Conservation (phyloP, 2,329 filamentous ascomycete genomes). For the Cytospora chrysosperma region DNA sequence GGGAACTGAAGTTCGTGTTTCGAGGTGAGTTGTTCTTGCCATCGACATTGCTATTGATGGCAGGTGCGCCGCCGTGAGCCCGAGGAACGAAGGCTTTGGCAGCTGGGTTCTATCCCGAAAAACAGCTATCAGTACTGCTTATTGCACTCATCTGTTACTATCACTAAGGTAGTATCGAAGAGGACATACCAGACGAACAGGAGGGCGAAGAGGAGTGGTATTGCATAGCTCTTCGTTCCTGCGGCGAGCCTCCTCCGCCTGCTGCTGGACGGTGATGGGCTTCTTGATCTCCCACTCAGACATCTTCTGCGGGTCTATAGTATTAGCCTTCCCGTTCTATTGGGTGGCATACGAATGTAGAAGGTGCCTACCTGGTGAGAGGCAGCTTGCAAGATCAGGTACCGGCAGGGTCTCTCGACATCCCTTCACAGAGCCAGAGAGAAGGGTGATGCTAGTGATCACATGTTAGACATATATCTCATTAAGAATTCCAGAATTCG, state of each 20-base stretch:
- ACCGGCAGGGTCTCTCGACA: neutral
- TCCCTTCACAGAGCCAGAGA: neutral
- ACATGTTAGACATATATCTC: neutral
- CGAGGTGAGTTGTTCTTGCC: neutral
- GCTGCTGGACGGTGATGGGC: neutral
- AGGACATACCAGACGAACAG: neutral
- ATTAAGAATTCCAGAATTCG: too few relatives aligned
- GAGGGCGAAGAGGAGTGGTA: neutral
- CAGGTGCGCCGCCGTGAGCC: too few relatives aligned
- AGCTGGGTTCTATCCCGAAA: neutral
- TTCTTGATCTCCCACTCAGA: neutral
- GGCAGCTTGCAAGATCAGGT: neutral
- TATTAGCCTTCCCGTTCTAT: neutral
- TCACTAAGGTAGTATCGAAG: neutral
- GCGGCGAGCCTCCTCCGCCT: neutral
- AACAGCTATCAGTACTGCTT: neutral
- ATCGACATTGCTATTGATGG: neutral
- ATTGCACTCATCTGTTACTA: too few relatives aligned
- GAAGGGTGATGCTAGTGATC: neutral
- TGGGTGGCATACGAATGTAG: neutral
- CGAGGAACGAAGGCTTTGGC: too few relatives aligned
- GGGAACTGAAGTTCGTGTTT: neutral
- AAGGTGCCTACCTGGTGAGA: neutral
- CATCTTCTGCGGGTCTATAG: neutral
- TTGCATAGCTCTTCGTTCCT: neutral